These are phyloP conservation scores for Neofusicoccum sp. DNA, from an alignment of 2,329 filamentous ascomycete genomes.

Conservation along the genomic window DNA sequence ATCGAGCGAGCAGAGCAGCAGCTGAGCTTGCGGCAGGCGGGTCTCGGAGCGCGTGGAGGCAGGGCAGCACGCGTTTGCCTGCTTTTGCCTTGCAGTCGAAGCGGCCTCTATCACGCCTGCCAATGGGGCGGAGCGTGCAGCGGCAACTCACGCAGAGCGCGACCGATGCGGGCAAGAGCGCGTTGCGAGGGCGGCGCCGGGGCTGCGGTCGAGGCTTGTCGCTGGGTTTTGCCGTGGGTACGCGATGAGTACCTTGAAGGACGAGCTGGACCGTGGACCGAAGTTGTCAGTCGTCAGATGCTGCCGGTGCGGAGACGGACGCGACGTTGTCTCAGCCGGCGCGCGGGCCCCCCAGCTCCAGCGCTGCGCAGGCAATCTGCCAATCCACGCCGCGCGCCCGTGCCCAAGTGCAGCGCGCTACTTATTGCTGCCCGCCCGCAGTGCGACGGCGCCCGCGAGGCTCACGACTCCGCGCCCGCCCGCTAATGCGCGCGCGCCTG, in stretches of 20 bases:
- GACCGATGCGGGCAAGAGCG: conserved; percentile 6
- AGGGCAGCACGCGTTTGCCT: conserved; percentile 9
- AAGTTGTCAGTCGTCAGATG: conserved; percentile 12
- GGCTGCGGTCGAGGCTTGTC: conserved; percentile 13
- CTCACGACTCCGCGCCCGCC: background rate
- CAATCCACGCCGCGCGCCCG: background rate
- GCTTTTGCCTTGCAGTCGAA: conserved; percentile 16
- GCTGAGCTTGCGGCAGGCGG: conserved; percentile 15
- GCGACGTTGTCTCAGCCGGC: conserved; percentile 15
- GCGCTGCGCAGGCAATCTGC: background rate
- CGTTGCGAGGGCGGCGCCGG: conserved; percentile 11
- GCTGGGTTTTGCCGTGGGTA: conserved; percentile 14
- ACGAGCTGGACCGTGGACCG: conserved; percentile 1
- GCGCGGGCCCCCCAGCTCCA: conserved; percentile 1
- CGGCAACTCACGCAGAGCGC: conserved; percentile 13
- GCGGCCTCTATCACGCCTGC: conserved; percentile 5
- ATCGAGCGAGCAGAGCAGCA: conserved; percentile 11
- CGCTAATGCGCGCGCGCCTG: background rate
- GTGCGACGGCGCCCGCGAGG: background rate
- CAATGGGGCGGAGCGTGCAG: conserved; percentile 13
- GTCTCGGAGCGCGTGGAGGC: conserved; percentile 11
- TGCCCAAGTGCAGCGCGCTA: background rate
- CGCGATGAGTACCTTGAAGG: conserved; percentile 15
- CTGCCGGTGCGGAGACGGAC: conserved; percentile 15
- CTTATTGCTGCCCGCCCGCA: background rate